Evolutionary conservation across 2,329 filamentous ascomycete genomes (phyloP).

Genomic region (Colletotrichum falcatum): DNA sequence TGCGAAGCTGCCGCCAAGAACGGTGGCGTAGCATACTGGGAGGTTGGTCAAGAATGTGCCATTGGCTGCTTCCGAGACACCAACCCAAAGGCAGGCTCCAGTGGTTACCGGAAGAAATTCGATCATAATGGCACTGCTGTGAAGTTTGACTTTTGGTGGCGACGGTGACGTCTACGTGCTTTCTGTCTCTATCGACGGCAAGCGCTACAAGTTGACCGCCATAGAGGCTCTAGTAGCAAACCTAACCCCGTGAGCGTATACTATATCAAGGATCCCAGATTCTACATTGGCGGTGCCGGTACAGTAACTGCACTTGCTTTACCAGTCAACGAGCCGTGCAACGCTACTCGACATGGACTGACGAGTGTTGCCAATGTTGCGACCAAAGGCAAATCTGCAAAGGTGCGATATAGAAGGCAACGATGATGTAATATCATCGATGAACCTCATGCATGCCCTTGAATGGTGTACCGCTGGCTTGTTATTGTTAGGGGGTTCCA

Average conservation of each 20-base stretch:
- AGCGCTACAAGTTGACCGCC: slow-evolving; percentile 2
- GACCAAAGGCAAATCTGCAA: not conserved
- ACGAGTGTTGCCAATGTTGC: not conserved
- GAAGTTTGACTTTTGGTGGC: not conserved
- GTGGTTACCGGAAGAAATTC: slow-evolving; percentile 1
- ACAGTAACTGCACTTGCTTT: not conserved
- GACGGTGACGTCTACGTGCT: not conserved
- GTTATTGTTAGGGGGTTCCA: too few species aligned
- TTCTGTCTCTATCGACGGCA: not conserved
- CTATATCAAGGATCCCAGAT: slow-evolving; percentile 1
- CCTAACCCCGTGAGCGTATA: slow-evolving; percentile 4
- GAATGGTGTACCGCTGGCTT: not conserved
- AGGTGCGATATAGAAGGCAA: not conserved
- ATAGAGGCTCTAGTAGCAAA: not conserved
- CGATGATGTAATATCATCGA: not conserved
- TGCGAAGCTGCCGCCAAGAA: too few species aligned
- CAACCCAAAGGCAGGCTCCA: slow-evolving; percentile 1
- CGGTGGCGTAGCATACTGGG: too few species aligned
- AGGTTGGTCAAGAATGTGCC: too few species aligned
- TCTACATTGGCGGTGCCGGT: too few species aligned
- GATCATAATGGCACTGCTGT: slow-evolving; percentile 19
- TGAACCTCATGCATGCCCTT: not conserved
- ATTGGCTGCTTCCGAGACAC: not conserved
- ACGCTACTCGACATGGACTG: not conserved
- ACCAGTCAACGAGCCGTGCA: not conserved